These are phyloP conservation scores for Ceratocystis variospora DNA, from an alignment of 2,329 filamentous ascomycete species.

Conservation along the genomic window DNA sequence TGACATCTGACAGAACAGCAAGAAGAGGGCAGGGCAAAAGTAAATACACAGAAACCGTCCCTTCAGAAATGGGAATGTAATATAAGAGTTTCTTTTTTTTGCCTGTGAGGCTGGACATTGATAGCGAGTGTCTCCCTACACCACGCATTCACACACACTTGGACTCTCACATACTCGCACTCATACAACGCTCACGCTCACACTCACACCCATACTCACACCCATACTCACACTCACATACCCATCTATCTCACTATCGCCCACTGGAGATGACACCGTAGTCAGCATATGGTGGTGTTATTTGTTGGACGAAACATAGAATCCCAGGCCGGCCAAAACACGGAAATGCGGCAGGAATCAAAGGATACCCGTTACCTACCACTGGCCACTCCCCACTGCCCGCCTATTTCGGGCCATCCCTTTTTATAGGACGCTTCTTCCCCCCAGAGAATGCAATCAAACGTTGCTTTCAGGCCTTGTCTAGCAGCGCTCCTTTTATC, in stretches of 20 bases:
- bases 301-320: no score
- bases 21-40: no score
- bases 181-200: no score
- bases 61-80: not conserved
- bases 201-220: no score
- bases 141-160: not conserved
- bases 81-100: not conserved
- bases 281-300: no score
- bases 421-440: not conserved
- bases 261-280: no score
- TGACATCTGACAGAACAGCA: conserved; percentile 2
- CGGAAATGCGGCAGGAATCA: no score
- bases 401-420: not conserved
- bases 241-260: no score
- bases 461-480: not conserved
- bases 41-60: not conserved
- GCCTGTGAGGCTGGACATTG: not conserved
- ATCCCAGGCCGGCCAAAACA: no score
- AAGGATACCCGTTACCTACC: no score
- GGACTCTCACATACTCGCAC: no score
- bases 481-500: not conserved
- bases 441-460: not conserved
- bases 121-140: not conserved
- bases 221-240: no score
- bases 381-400: not conserved